These are phyloP conservation scores for Boletus semigastroideus DNA, from an alignment of 1,284 basidiomycete genomes.

Conservation along the genomic window DNA sequence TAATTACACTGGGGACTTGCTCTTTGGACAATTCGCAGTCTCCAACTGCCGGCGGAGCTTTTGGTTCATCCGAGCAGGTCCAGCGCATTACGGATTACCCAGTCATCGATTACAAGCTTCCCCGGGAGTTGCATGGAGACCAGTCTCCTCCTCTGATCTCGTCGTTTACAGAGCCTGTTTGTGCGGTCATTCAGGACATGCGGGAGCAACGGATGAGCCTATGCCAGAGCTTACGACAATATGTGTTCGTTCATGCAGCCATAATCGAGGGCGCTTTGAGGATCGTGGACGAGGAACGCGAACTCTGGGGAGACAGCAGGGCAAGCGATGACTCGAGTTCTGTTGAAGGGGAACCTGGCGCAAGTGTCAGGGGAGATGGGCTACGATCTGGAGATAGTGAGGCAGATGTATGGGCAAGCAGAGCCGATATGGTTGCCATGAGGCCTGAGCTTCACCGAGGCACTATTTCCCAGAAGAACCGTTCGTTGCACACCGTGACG, in stretches of 20 bases:
- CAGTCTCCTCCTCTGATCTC: constrained; percentile 59
- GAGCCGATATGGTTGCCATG: not conserved
- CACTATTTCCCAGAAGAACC: constrained; percentile 1
- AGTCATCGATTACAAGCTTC: constrained; percentile 54
- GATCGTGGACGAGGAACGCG: constrained; percentile 73
- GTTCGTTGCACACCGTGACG: constrained; percentile 6
- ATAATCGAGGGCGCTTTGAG: constrained; percentile 79
- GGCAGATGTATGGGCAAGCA: constrained; percentile 9
- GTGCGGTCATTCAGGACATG: constrained; percentile 82
- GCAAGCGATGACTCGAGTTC: constrained; percentile 29
- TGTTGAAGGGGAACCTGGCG: constrained; percentile 15
- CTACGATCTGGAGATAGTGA: constrained; percentile 6
- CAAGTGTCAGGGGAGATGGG: not conserved
- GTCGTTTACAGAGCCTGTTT: constrained; percentile 70
- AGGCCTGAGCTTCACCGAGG: constrained; percentile 1
- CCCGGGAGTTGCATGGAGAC: constrained; percentile 54
- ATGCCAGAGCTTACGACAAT: constrained; percentile 87
- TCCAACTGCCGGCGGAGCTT: not conserved
- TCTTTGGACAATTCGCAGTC: not conserved
- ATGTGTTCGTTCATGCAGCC: constrained; percentile 86
- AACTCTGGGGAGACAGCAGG: constrained; percentile 31
- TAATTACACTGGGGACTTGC: not conserved
- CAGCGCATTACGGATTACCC: constrained; percentile 12
- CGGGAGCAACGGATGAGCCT: constrained; percentile 89
- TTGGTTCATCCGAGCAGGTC: constrained; percentile 9